Evolutionary conservation across 148 eudicot genomes (phyloP), one percentile per base, ranked within the genome.

Genomic region (Camellia sinensis): DNA sequence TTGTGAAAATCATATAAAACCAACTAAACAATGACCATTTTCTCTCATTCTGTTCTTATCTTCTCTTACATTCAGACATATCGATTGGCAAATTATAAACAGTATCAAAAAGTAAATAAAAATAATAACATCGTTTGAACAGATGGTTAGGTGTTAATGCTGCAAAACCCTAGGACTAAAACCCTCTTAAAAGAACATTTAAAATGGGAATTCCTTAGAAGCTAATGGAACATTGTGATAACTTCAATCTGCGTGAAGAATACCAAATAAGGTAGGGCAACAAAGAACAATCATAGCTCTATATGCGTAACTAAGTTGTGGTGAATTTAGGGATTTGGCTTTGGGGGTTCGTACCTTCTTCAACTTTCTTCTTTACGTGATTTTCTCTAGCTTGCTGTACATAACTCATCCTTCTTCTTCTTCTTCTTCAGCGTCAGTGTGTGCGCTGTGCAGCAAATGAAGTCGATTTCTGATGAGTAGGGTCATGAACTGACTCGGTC

Each of bases 341-440:
- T 75, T 43, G 7, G 48, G 7, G 69, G 6, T 48, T 10, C 5
- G 37, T 77, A 85, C 98, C 98, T 95, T 95, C 98, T 89, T 95
- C 97, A 50, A 93, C 98, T 80, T 95, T 95, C 94, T 95, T 95
- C 89, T 95, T 95, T 59, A 95, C 97, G 78, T 95, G 99, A 74
- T 95, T 95, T 85, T 95, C 92, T 86, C 93, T 89, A 62, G 99
- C 99, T 90, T 95, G 92, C 85, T 92, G 79, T 8, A 95, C 81
- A 54, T 79, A 89, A 2, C 97, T 91, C 99, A 95, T 95, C 65
- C 65, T 4, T 7, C 54, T 45, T 21, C 79, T 62, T 46, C 43
- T 7, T 19, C 60, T 50, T 43, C 73, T 69, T 43, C 46, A 18
- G 11, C 45, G 29, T 62, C 53, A 5, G 78, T 46, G 56, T 60